Percentiles rank a stretch among this genome's conserved stretches.
Conservation (phyloP, 306 rosid genomes). For the Biancaea sappan region DNA sequence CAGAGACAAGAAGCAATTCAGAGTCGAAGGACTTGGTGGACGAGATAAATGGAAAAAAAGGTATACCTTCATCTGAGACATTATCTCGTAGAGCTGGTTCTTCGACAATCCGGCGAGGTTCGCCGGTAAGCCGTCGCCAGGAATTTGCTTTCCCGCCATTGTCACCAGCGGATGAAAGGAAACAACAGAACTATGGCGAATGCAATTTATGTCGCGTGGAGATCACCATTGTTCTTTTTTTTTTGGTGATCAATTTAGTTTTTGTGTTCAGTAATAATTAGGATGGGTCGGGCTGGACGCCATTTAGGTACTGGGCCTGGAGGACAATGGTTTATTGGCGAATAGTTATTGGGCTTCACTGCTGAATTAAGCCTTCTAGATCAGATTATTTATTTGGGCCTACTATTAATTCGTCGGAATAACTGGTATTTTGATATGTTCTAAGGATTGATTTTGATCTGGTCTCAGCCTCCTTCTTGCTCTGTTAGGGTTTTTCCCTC, state of each 20-base stretch:
- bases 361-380: background rate
- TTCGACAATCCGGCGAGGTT: conserved; percentile 93
- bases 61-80: conserved; percentile 92
- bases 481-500: too few species aligned
- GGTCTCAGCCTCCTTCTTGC: too few species aligned
- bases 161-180: background rate
- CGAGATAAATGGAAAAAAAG: background rate
- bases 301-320: background rate
- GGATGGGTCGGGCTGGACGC: background rate
- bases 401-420: too few species aligned
- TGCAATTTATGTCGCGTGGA: background rate
- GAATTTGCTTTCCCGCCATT: conserved; percentile 85
- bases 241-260: too few species aligned
- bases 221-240: background rate
- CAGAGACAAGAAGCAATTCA: background rate
- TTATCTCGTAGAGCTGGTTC: conserved; percentile 84
- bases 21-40: background rate
- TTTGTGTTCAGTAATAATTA: background rate
- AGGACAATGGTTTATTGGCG: background rate
- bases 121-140: conserved; percentile 71
- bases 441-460: too few species aligned
- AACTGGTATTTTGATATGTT: too few species aligned
- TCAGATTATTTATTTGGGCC: background rate
- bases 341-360: background rate
- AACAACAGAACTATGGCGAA: background rate